Evolutionary conservation across 768 basidiomycete species (phyloP).

Genomic region (Ramaria sp.): DNA sequence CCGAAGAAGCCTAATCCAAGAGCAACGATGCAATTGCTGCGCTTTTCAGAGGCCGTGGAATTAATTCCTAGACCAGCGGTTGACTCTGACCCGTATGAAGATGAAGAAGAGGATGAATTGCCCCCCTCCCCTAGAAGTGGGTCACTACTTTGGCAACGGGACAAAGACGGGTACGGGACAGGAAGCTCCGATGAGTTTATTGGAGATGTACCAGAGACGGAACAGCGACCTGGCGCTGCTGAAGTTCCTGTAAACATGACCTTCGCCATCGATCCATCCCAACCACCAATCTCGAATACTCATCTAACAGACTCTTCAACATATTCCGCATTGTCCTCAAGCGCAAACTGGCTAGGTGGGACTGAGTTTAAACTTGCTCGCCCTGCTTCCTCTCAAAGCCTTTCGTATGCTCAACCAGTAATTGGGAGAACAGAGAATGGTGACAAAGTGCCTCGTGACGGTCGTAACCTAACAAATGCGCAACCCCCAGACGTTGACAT

Average conservation of each 20-base stretch:
- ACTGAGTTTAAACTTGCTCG: background rate
- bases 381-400: background rate
- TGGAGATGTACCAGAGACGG: background rate
- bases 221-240: background rate
- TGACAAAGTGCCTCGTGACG: background rate
- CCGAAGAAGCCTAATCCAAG: background rate
- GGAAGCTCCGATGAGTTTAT: background rate
- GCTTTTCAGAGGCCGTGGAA: background rate
- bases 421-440: background rate
- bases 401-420: background rate
- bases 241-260: background rate
- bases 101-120: background rate
- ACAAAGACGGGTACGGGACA: background rate
- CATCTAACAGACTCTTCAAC: background rate
- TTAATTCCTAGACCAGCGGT: background rate
- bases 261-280: background rate
- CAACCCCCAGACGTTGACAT: background rate
- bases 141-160: background rate
- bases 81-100: conserved; percentile 1
- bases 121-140: background rate
- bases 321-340: background rate
- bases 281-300: no score
- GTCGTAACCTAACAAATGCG: background rate
- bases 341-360: no score
- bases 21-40: background rate